Percentiles rank a stretch among this genome's conserved stretches.
These are phyloP conservation scores for Colletotrichum melonis DNA, from an alignment of 2,329 filamentous ascomycete species.

Conservation along the genomic window DNA sequence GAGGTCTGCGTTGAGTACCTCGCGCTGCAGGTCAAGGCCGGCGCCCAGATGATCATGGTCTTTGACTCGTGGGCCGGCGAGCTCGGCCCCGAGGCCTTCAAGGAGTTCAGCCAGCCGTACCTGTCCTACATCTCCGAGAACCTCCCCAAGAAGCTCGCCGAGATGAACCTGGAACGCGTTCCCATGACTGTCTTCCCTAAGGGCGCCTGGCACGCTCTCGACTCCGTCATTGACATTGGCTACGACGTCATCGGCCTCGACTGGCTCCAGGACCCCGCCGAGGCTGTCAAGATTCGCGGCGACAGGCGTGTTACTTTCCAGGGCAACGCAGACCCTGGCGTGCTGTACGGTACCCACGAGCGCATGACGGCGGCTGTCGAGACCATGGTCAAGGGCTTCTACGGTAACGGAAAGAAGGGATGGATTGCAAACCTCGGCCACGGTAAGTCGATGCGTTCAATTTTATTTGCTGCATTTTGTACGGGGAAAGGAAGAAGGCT, in stretches of 20 bases:
- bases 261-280: slow-evolving; percentile 90
- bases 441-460: slow-evolving; percentile 65
- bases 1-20: slow-evolving; percentile 96
- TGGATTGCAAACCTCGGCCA: slow-evolving; percentile 99
- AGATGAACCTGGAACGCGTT: slow-evolving; percentile 81
- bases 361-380: slow-evolving; percentile 86
- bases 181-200: slow-evolving; percentile 99
- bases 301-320: slow-evolving; percentile 83
- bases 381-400: slow-evolving; percentile 89
- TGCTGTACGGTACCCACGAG: slow-evolving; percentile 86
- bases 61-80: slow-evolving; percentile 99
- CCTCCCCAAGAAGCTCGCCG: slow-evolving; percentile 78
- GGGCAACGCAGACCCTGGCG: slow-evolving; percentile 94
- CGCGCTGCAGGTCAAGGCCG: slow-evolving; percentile 90
- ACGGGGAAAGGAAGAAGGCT: neutral
- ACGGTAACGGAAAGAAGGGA: slow-evolving; percentile 79
- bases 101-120: slow-evolving; percentile 87
- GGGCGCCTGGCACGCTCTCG: slow-evolving; percentile 94
- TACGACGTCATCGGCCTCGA: slow-evolving; percentile 96
- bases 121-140: slow-evolving; percentile 85
- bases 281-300: slow-evolving; percentile 83
- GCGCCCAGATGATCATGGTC: slow-evolving; percentile 95
- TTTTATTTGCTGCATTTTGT: neutral
- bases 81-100: slow-evolving; percentile 85
- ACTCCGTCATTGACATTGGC: slow-evolving; percentile 86